Percentiles rank a stretch among this genome's conserved stretches.
Evolutionary conservation across 2,329 filamentous ascomycete species (phyloP).

Genomic region (Arthrobotrys iridis): DNA sequence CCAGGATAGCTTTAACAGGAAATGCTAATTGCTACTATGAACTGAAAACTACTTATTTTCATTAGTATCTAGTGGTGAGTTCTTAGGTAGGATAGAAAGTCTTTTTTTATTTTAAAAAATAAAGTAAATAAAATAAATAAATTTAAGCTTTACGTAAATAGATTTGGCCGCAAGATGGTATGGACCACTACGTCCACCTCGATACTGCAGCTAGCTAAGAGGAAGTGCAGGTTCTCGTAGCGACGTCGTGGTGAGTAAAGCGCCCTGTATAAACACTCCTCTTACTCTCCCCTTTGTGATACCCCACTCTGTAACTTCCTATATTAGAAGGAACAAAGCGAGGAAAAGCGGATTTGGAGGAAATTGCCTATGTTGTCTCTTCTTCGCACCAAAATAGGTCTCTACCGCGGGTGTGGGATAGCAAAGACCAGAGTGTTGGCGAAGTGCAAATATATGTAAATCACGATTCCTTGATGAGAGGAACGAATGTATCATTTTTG

Average conservation of each 20-base stretch:
- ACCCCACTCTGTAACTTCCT: constrained; percentile 1
- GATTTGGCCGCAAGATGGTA: constrained; percentile 67
- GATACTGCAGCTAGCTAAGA: constrained; percentile 52
- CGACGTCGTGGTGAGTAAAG: constrained; percentile 74
- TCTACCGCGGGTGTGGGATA: constrained; percentile 72
- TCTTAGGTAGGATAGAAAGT: too few relatives aligned
- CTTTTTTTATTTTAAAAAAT: not conserved
- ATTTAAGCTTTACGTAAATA: not conserved
- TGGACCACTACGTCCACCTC: constrained; percentile 75
- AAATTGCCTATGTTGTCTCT: constrained; percentile 67
- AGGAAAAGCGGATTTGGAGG: constrained; percentile 59
- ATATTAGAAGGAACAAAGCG: constrained; percentile 12
- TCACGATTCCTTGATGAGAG: too few relatives aligned
- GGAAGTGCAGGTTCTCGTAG: constrained; percentile 32
- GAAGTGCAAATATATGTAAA: constrained; percentile 65
- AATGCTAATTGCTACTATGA: too few relatives aligned
- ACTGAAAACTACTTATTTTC: too few relatives aligned
- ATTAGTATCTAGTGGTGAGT: too few relatives aligned
- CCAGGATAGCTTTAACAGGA: too few relatives aligned
- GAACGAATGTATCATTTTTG: too few relatives aligned
- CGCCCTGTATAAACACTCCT: constrained; percentile 60
- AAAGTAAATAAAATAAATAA: too few relatives aligned
- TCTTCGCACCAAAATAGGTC: constrained; percentile 87
- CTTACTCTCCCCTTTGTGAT: constrained; percentile 42
- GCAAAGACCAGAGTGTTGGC: constrained; percentile 84